Evolutionary conservation across 1,284 basidiomycete genomes (phyloP).

Genomic region (Tilletia caries): DNA sequence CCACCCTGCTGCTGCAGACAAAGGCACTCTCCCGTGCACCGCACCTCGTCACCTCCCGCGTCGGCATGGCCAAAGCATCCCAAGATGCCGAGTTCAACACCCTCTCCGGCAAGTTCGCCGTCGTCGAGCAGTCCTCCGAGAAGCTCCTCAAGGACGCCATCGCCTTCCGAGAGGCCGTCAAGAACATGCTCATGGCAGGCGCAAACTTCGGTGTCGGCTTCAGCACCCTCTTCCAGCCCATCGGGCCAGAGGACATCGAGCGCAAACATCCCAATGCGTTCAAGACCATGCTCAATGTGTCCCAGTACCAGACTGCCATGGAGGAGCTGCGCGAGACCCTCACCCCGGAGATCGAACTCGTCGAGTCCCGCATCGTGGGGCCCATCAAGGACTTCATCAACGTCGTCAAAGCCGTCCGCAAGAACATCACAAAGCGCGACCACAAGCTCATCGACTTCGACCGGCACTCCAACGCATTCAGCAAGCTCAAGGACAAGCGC

Average conservation of each 20-base stretch:
- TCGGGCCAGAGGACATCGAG: constrained; percentile 68
- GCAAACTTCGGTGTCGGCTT: constrained; percentile 74
- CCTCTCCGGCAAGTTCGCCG: constrained; percentile 62
- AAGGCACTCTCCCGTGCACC: constrained; percentile 33
- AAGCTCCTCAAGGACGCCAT: constrained; percentile 89
- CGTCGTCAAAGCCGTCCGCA: constrained; percentile 82
- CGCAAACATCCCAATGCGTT: constrained; percentile 73
- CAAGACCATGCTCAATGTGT: constrained; percentile 75
- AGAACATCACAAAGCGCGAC: constrained; percentile 91
- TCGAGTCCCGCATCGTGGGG: constrained; percentile 77
- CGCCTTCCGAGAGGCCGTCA: constrained; percentile 68
- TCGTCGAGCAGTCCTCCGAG: constrained; percentile 76
- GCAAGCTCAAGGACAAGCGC: constrained; percentile 94
- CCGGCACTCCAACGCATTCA: constrained; percentile 89
- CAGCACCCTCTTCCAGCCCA: constrained; percentile 60
- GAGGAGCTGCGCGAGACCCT: constrained; percentile 76
- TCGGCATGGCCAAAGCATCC: constrained; percentile 48
- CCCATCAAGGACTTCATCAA: constrained; percentile 85
- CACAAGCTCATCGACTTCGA: constrained; percentile 96
- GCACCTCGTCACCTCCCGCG: constrained; percentile 48
- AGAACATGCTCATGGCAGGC: constrained; percentile 70
- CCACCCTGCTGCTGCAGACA: background rate
- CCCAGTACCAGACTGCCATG: constrained; percentile 69
- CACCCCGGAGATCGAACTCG: constrained; percentile 88
- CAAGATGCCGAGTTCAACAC: constrained; percentile 50